Conservation (phyloP, 2,329 filamentous ascomycete genomes). For the Xylariaceae sp. region DNA sequence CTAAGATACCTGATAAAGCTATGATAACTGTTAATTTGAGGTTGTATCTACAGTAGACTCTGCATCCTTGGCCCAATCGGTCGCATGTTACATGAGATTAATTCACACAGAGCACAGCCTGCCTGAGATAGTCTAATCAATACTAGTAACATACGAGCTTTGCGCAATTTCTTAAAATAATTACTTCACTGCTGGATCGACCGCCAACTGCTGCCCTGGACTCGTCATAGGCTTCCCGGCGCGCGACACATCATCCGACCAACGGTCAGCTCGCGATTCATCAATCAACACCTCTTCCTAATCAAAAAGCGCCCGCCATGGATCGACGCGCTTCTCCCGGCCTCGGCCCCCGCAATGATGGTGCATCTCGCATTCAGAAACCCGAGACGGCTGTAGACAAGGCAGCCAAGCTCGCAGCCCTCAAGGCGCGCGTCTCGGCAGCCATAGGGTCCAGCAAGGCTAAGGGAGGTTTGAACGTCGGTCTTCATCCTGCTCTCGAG, state of each 20-base stretch:
- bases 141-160: too few relatives aligned
- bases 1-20: too few relatives aligned
- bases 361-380: slow-evolving; percentile 61
- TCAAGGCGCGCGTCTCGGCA: slow-evolving; percentile 81
- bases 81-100: too few relatives aligned
- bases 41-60: too few relatives aligned
- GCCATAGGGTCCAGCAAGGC: slow-evolving; percentile 63
- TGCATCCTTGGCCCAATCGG: too few relatives aligned
- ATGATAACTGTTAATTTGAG: too few relatives aligned
- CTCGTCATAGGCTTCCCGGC: neutral
- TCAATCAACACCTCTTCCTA: neutral
- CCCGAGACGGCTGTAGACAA: slow-evolving; percentile 66
- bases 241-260: neutral
- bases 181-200: too few relatives aligned
- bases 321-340: slow-evolving; percentile 59
- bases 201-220: too few relatives aligned
- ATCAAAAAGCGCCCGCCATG: slow-evolving; percentile 47
- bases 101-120: too few relatives aligned
- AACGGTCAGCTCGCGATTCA: neutral
- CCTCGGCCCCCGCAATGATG: slow-evolving; percentile 64
- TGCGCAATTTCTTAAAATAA: too few relatives aligned
- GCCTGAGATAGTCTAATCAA: too few relatives aligned
- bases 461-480: slow-evolving; percentile 65
- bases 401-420: slow-evolving; percentile 73
- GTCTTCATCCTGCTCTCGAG: slow-evolving; percentile 71